These are phyloP conservation scores for Penicillium sp. DNA, from an alignment of 2,329 filamentous ascomycete species.

Conservation along the genomic window DNA sequence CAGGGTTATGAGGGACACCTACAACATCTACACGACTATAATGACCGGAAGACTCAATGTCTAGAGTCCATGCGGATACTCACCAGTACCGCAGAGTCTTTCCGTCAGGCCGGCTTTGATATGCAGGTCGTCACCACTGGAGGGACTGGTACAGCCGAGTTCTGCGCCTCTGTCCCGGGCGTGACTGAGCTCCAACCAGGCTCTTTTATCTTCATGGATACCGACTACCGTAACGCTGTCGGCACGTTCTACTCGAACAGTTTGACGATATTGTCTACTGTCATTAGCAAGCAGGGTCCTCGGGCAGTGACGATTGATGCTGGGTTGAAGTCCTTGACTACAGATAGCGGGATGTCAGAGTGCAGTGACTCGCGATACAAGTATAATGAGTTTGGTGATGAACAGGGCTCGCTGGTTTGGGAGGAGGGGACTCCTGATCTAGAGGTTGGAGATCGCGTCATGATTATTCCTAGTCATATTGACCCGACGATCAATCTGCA, in stretches of 20 bases:
- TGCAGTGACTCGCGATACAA: conserved; percentile 50
- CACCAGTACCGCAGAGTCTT: conserved; percentile 47
- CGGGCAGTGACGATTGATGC: conserved; percentile 54
- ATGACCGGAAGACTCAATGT: conserved; percentile 49
- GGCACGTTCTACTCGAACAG: conserved; percentile 55
- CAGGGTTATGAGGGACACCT: conserved; percentile 60
- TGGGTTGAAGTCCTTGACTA: conserved; percentile 56
- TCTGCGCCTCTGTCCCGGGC: conserved; percentile 55
- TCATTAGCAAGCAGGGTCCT: conserved; percentile 53
- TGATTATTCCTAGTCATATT: conserved; percentile 60
- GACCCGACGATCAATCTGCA: conserved; percentile 59
- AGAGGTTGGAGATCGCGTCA: conserved; percentile 52
- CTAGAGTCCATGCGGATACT: conserved; percentile 53
- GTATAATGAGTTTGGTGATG: conserved; percentile 54
- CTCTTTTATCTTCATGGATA: conserved; percentile 62
- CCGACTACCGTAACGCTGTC: conserved; percentile 59
- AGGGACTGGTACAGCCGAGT: conserved; percentile 58
- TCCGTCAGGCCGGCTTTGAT: conserved; percentile 48
- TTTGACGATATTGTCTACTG: conserved; percentile 54
- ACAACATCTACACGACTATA: conserved; percentile 54
- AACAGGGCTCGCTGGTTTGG: conserved; percentile 55
- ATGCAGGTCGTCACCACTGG: conserved; percentile 58
- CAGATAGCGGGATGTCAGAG: conserved; percentile 57
- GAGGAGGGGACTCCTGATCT: conserved; percentile 46
- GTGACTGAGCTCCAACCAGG: conserved; percentile 60